These are phyloP conservation scores for Coniochaeta sp. DNA, from an alignment of 2,329 filamentous ascomycete species.

Conservation along the genomic window DNA sequence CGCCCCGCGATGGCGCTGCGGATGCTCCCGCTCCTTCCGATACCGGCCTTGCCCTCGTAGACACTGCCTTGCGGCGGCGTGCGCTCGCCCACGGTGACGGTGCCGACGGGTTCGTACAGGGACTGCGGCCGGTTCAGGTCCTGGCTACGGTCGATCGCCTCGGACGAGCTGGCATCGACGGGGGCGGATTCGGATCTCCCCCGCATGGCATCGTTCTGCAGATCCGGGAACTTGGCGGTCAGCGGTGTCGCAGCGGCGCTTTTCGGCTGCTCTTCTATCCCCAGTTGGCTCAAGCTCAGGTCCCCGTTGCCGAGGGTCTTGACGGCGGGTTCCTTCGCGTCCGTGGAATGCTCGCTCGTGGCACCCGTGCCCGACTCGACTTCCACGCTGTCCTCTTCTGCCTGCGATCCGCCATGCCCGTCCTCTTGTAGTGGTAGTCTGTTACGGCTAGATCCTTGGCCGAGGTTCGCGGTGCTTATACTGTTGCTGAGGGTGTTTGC, in stretches of 20 bases:
- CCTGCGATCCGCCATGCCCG: constrained; percentile 14
- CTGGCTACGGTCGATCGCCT: constrained; percentile 24
- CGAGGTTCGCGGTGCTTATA: constrained; percentile 58
- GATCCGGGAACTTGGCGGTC: constrained; percentile 45
- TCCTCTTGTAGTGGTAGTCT: constrained; percentile 21
- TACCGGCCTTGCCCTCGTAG: constrained; percentile 52
- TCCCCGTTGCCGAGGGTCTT: constrained; percentile 87
- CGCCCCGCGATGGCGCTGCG: constrained; percentile 52
- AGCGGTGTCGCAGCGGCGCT: constrained; percentile 48
- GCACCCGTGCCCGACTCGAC: constrained; percentile 35
- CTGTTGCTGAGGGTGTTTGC: constrained; percentile 68
- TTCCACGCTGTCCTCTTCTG: constrained; percentile 30
- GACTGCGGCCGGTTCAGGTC: constrained; percentile 37
- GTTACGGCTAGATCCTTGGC: constrained; percentile 35
- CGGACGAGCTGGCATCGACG: constrained; percentile 28
- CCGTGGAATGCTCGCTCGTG: constrained; percentile 31
- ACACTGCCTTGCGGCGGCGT: constrained; percentile 61
- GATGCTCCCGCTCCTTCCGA: constrained; percentile 61
- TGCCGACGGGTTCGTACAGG: constrained; percentile 36
- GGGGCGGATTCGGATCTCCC: constrained; percentile 54
- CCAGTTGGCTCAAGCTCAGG: constrained; percentile 81
- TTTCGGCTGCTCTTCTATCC: constrained; percentile 60
- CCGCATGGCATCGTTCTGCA: constrained; percentile 30
- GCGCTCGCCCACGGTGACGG: constrained; percentile 41
- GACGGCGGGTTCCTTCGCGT: constrained; percentile 66